Evolutionary conservation across 768 basidiomycete genomes (phyloP).

Genomic region (Boletus barrowsii): DNA sequence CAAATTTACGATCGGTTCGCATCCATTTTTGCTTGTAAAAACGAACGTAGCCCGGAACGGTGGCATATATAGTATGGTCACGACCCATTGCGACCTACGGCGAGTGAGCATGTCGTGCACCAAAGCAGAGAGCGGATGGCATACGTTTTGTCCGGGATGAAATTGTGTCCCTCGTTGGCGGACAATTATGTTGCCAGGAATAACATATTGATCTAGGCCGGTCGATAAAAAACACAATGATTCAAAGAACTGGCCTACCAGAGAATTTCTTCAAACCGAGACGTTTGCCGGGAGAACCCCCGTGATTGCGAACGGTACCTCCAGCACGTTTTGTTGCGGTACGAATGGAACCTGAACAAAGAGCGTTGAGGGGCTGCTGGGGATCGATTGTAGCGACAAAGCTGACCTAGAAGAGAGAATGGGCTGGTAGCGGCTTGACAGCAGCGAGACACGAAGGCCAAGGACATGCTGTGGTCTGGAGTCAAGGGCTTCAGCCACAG

Average conservation of each 20-base stretch:
- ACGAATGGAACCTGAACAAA: slow-evolving; percentile 60
- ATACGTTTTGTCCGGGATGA: slow-evolving; percentile 90
- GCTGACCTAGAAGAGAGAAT: slow-evolving; percentile 45
- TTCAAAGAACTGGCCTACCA: slow-evolving; percentile 46
- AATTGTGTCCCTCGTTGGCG: slow-evolving; percentile 91
- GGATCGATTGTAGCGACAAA: neutral
- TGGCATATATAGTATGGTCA: slow-evolving; percentile 93
- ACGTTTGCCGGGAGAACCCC: slow-evolving; percentile 89
- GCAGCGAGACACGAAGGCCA: slow-evolving; percentile 42
- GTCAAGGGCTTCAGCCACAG: slow-evolving; percentile 11
- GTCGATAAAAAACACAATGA: slow-evolving; percentile 7
- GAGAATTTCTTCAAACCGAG: slow-evolving; percentile 96
- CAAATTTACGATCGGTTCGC: slow-evolving; percentile 69
- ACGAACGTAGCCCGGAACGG: slow-evolving; percentile 86
- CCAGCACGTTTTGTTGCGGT: slow-evolving; percentile 97
- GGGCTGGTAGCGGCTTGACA: slow-evolving; percentile 39
- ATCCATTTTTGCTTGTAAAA: slow-evolving; percentile 86
- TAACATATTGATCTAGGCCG: slow-evolving; percentile 76
- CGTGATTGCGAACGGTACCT: slow-evolving; percentile 89
- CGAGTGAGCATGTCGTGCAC: slow-evolving; percentile 3
- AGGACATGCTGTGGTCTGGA: slow-evolving; percentile 6
- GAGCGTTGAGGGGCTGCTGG: slow-evolving; percentile 4
- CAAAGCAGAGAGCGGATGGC: slow-evolving; percentile 26
- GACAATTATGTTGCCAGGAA: slow-evolving; percentile 95
- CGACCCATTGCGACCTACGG: slow-evolving; percentile 82